These are phyloP conservation scores for Hansenula sp. DNA, from an alignment of 1,139 yeast species.

Conservation along the genomic window DNA sequence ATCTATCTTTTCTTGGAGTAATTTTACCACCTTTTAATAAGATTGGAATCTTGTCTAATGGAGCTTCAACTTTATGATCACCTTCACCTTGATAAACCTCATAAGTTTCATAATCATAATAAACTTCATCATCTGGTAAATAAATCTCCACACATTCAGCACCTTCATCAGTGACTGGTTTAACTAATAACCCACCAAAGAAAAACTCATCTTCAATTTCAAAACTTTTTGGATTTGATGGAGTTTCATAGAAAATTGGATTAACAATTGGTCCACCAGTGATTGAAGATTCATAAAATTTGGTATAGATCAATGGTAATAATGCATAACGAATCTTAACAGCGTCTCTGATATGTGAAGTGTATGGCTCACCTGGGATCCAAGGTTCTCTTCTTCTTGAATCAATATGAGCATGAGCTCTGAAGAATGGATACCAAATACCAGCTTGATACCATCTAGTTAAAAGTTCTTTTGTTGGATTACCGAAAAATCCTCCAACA, in stretches of 20 bases:
- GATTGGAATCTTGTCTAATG: constrained; percentile 65
- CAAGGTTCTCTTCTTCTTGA: constrained; percentile 92
- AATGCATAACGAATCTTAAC: constrained; percentile 68
- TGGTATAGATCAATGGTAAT: constrained; percentile 76
- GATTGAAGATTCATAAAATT: constrained; percentile 61
- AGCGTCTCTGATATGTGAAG: constrained; percentile 65
- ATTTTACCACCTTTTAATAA: constrained; percentile 76
- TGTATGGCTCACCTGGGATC: constrained; percentile 72
- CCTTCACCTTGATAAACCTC: constrained; percentile 33
- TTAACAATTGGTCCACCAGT: constrained; percentile 68
- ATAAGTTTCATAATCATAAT: constrained; percentile 53
- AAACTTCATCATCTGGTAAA: constrained; percentile 62
- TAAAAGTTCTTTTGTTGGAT: constrained; percentile 76
- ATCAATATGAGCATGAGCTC: constrained; percentile 96
- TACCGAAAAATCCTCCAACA: constrained; percentile 94
- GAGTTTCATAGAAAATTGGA: constrained; percentile 69
- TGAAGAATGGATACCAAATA: constrained; percentile 91
- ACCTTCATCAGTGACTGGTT: constrained; percentile 70
- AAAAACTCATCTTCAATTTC: constrained; percentile 81
- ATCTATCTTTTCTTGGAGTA: constrained; percentile 61
- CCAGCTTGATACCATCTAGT: constrained; percentile 97
- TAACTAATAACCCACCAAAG: constrained; percentile 76
- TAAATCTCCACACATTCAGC: constrained; percentile 41
- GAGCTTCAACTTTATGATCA: constrained; percentile 38
- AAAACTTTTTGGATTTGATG: constrained; percentile 45